Percentiles rank a stretch among this genome's conserved stretches.
These are phyloP conservation scores for Chlorella variabilis DNA, from an alignment of 163 green algal species.

Conservation along the genomic window DNA sequence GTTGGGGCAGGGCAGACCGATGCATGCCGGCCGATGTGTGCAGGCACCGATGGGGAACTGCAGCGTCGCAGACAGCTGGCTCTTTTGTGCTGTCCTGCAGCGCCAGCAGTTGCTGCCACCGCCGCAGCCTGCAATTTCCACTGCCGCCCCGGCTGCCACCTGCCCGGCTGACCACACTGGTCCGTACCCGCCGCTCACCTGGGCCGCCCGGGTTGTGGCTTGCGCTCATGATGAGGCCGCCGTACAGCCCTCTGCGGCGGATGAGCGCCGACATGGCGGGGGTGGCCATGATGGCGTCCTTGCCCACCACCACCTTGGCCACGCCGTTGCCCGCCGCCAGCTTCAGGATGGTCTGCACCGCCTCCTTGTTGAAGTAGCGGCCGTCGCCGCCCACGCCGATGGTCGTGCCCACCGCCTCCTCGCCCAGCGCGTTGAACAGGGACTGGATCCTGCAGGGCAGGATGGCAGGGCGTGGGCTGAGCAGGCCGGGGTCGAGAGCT, in stretches of 20 bases:
- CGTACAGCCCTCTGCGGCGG: slow-evolving; percentile 85
- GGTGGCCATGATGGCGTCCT: slow-evolving; percentile 95
- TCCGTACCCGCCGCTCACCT: no score
- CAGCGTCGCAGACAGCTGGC: no score
- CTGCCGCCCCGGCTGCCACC: no score
- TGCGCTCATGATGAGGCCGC: slow-evolving; percentile 98
- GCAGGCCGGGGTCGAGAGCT: no score
- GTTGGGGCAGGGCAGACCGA: no score
- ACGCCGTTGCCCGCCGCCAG: slow-evolving; percentile 95
- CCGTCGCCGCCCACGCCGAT: slow-evolving; percentile 97
- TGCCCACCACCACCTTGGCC: slow-evolving; percentile 85
- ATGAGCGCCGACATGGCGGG: slow-evolving; percentile 96
- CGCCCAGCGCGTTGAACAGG: slow-evolving; percentile 94
- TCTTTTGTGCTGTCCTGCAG: no score
- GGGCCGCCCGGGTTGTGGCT: slow-evolving; percentile 96
- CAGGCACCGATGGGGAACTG: no score
- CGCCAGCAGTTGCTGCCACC: no score
- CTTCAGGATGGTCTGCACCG: slow-evolving; percentile 97
- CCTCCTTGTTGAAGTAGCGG: slow-evolving; percentile 98
- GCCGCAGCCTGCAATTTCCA: no score
- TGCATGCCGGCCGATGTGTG: no score
- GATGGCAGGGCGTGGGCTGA: background rate
- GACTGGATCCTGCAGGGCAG: slow-evolving; percentile 81
- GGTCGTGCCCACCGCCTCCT: slow-evolving; percentile 85
- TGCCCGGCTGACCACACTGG: no score